phyloP scores from a whole-genome alignment of 805 yeast species.

The Priceomyces fermenticarens region DNA sequence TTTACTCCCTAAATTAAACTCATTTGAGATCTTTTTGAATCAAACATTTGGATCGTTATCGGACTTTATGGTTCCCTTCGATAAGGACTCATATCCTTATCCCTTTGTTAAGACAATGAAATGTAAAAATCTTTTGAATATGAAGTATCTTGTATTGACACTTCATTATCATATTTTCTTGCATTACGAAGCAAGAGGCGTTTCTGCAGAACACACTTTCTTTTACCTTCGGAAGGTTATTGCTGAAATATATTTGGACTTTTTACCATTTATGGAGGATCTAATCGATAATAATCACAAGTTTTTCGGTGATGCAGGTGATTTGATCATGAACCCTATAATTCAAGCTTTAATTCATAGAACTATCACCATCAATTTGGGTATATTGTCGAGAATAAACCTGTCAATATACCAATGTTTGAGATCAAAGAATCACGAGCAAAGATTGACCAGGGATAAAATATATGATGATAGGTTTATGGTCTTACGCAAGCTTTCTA shows the following conservation, averaged over 20 bases:
- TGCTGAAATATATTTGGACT: slow-evolving; percentile 22
- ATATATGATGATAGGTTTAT: slow-evolving; percentile 19
- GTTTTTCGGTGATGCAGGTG: slow-evolving; percentile 43
- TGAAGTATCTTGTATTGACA: slow-evolving; percentile 25
- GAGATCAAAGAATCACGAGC: slow-evolving; percentile 14
- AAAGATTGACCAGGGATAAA: slow-evolving; percentile 11
- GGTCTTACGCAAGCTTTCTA: slow-evolving; percentile 23
- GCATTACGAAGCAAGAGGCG: slow-evolving; percentile 34
- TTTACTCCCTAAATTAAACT: slow-evolving; percentile 20
- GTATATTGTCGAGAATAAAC: slow-evolving; percentile 22
- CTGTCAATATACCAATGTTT: slow-evolving; percentile 20
- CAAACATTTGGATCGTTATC: slow-evolving; percentile 25
- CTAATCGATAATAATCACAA: slow-evolving; percentile 26
- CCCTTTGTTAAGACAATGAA: slow-evolving; percentile 22
- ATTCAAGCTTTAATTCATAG: slow-evolving; percentile 25
- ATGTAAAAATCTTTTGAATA: slow-evolving; percentile 25
- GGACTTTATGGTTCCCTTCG: slow-evolving; percentile 17
- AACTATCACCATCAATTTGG: slow-evolving; percentile 22
- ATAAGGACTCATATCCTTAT: slow-evolving; percentile 12
- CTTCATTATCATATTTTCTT: slow-evolving; percentile 32
- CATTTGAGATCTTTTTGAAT: slow-evolving; percentile 33
- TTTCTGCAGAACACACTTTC: slow-evolving; percentile 24
- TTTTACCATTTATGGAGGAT: slow-evolving; percentile 28
- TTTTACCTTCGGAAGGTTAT: slow-evolving; percentile 30
- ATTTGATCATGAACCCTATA: slow-evolving; percentile 40